Conservation (phyloP, 129 eudicot species). For the Apium graveolens region DNA sequence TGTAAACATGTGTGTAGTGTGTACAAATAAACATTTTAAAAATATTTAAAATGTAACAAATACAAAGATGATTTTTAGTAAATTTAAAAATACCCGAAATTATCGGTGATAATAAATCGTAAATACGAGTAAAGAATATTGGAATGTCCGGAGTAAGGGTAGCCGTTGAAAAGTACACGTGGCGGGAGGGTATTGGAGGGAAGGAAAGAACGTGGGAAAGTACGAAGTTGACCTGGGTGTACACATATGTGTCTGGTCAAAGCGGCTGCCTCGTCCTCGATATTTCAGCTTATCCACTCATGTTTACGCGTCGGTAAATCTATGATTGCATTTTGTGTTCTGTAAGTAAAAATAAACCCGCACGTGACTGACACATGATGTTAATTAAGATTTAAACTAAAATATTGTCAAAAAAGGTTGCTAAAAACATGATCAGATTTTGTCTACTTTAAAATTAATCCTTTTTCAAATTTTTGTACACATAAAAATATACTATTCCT, state of each 20-base stretch:
- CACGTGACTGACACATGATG: neutral
- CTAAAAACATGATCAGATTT: no score
- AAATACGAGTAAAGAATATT: neutral
- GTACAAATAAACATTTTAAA: neutral
- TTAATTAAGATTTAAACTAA: no score
- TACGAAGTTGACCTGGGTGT: neutral
- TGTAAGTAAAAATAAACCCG: neutral
- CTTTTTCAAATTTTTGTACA: no score
- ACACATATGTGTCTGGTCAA: neutral
- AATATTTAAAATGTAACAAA: neutral
- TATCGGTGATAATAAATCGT: neutral
- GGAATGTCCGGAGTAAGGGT: neutral
- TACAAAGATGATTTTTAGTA: neutral
- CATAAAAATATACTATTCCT: no score
- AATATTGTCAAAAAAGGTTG: no score
- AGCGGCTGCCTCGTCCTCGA: neutral
- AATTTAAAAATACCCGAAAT: neutral
- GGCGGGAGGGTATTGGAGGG: neutral
- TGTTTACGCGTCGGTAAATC: neutral
- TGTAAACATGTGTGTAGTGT: neutral
- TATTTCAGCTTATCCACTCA: neutral
- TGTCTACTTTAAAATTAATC: no score
- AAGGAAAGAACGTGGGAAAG: neutral
- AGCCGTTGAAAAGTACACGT: neutral
- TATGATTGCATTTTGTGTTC: neutral